Percentiles rank a stretch among this genome's conserved stretches.
Evolutionary conservation across 495 filamentous ascomycete species (phyloP).

Genomic region (Neurospora sp.): DNA sequence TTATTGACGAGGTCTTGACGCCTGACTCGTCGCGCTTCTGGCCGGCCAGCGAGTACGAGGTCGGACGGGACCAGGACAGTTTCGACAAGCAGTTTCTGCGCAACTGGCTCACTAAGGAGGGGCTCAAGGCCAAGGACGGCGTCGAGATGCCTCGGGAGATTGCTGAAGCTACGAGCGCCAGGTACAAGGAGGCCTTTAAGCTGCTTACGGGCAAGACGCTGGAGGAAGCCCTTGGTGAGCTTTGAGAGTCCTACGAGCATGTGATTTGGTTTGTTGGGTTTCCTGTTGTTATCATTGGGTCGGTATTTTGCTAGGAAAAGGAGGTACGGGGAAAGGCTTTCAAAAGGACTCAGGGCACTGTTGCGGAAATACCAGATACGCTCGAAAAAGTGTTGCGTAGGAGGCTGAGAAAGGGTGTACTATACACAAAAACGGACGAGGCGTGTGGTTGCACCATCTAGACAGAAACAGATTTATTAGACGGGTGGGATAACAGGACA

Average conservation of each 20-base stretch:
- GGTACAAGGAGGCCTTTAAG: constrained; percentile 35
- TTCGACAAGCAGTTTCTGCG: constrained; percentile 87
- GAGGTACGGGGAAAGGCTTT: background rate
- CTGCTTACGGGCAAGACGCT: constrained; percentile 32
- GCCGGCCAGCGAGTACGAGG: constrained; percentile 60
- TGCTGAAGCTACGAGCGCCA: constrained; percentile 47
- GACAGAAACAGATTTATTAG: background rate
- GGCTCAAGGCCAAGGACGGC: constrained; percentile 55
- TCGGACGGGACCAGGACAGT: constrained; percentile 66
- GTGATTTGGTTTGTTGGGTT: background rate
- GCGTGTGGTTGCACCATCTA: background rate
- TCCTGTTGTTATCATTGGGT: background rate
- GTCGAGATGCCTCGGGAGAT: constrained; percentile 63
- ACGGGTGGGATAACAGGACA: background rate
- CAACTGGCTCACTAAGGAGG: constrained; percentile 69
- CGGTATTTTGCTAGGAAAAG: background rate
- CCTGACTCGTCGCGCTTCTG: constrained; percentile 83
- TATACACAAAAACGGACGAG: background rate
- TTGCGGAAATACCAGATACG: background rate
- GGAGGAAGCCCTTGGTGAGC: constrained; percentile 25
- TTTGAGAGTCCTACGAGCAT: background rate
- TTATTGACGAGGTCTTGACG: constrained; percentile 89
- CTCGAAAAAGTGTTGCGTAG: background rate
- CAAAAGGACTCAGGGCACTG: background rate
- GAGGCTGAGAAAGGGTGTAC: background rate